These are phyloP conservation scores for Starmerella bombi DNA, from an alignment of 805 yeast species.

Conservation along the genomic window DNA sequence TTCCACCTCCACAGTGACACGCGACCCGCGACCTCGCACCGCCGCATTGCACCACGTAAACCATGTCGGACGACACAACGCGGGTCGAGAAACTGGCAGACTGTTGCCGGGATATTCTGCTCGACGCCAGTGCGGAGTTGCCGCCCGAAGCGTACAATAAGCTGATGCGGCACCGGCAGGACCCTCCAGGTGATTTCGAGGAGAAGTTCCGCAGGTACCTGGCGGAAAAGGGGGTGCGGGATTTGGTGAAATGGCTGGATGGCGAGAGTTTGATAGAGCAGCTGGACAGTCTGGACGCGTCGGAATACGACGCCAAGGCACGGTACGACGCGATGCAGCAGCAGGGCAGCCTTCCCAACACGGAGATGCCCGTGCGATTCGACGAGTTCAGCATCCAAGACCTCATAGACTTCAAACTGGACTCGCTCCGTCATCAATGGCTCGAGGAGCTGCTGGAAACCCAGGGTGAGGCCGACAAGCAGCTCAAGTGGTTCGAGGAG, in stretches of 20 bases:
- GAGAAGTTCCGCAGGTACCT: not conserved
- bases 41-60: not conserved
- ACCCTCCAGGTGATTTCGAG: not conserved
- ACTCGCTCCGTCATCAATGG: conserved; percentile 8
- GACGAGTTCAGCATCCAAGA: conserved; percentile 3
- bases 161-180: not conserved
- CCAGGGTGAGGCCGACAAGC: not conserved
- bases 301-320: conserved; percentile 6
- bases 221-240: conserved; percentile 3
- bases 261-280: conserved; percentile 1
- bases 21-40: not conserved
- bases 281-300: conserved; percentile 3
- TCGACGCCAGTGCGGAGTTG: not conserved
- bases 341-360: not conserved
- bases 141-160: conserved; percentile 1
- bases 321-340: conserved; percentile 1
- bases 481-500: not conserved
- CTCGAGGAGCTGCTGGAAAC: not conserved
- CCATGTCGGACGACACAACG: not conserved
- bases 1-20: not conserved
- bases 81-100: not conserved
- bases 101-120: not conserved
- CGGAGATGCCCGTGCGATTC: conserved; percentile 10
- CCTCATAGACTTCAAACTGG: conserved; percentile 9
- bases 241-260: not conserved